Conservation (phyloP, 1,139 yeast species). For the Geotrichum klebahnii region DNA sequence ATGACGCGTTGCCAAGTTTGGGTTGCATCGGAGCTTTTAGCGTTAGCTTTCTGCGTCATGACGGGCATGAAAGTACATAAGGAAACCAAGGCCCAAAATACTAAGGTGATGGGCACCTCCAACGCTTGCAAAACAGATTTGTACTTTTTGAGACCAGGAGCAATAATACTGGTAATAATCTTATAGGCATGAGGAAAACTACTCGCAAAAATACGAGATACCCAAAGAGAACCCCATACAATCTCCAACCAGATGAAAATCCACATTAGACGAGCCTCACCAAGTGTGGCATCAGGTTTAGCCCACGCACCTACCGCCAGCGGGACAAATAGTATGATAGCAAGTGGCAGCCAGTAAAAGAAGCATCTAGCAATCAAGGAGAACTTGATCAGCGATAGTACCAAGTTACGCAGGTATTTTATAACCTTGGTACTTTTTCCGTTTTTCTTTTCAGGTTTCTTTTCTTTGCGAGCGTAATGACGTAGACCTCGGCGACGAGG, state of each 20-base stretch:
- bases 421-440: slow-evolving; percentile 23
- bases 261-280: slow-evolving; percentile 41
- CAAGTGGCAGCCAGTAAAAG: slow-evolving; percentile 42
- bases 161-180: slow-evolving; percentile 36
- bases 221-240: slow-evolving; percentile 42
- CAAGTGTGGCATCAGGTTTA: slow-evolving; percentile 33
- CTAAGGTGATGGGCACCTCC: slow-evolving; percentile 39
- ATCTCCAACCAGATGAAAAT: slow-evolving; percentile 44
- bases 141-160: slow-evolving; percentile 39
- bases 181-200: slow-evolving; percentile 35
- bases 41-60: slow-evolving; percentile 35
- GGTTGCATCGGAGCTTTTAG: slow-evolving; percentile 24
- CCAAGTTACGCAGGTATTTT: slow-evolving; percentile 29
- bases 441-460: slow-evolving; percentile 12
- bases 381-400: slow-evolving; percentile 31
- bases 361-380: slow-evolving; percentile 38
- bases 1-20: slow-evolving; percentile 40
- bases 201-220: slow-evolving; percentile 39
- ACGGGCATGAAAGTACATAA: slow-evolving; percentile 42
- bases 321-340: slow-evolving; percentile 40
- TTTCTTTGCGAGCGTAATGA: slow-evolving; percentile 16
- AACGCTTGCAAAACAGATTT: slow-evolving; percentile 39
- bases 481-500: slow-evolving; percentile 22
- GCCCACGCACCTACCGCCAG: slow-evolving; percentile 43
- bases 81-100: slow-evolving; percentile 38